A percentile compares a stretch with the other conserved stretches of the same genome.
phyloP scores from a whole-genome alignment of 441 rosid species.

The Corymbia calophylla region DNA sequence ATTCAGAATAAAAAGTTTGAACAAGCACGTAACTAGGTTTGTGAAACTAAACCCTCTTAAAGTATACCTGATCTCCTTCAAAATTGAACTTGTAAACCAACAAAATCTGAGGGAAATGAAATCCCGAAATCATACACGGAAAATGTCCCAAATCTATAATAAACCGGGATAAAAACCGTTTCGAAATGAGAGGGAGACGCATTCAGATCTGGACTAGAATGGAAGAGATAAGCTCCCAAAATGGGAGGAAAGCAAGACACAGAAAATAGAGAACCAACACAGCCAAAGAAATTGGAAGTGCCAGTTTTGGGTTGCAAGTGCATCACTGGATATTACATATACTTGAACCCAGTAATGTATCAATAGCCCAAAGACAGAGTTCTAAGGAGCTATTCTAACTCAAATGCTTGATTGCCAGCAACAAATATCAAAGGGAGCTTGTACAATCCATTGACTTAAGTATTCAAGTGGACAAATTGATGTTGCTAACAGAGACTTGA shows the following conservation, averaged over 20 bases:
- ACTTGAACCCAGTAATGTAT: not conserved
- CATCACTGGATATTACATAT: not conserved
- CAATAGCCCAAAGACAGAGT: not conserved
- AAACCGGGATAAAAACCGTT: not conserved
- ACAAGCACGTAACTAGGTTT: not conserved
- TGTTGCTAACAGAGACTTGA: not conserved
- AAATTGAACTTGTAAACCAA: not conserved
- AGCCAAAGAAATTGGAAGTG: not conserved
- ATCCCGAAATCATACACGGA: not conserved
- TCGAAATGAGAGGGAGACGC: not conserved
- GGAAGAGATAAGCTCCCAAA: not conserved
- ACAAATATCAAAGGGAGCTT: not conserved
- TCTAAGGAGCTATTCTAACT: not conserved
- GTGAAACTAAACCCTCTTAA: not conserved
- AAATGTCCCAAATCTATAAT: not conserved
- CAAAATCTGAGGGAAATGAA: not conserved
- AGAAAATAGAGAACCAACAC: not conserved
- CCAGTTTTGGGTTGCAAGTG: not conserved
- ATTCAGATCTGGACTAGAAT: not conserved
- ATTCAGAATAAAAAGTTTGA: fast-evolving
- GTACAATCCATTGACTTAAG: not conserved
- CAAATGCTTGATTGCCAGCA: not conserved
- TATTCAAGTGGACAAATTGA: not conserved
- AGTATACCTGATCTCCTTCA: fast-evolving
- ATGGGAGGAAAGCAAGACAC: not conserved